Evolutionary conservation across 2,329 filamentous ascomycete genomes (phyloP), one percentile per base, ranked within the genome.

Genomic region (Coccinonectria pachysandricola): DNA sequence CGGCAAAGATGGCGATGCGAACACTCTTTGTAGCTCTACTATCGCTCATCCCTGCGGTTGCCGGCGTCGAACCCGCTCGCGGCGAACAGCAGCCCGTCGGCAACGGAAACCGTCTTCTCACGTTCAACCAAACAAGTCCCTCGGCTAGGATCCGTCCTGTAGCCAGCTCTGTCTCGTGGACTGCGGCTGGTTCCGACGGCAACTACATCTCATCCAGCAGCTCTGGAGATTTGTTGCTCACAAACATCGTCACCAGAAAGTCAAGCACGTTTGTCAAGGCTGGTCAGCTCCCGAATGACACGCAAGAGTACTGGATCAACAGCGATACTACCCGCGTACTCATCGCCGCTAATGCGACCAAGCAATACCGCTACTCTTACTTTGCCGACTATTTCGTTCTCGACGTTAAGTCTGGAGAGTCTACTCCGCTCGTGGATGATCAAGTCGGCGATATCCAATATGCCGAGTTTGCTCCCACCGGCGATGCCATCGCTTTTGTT

Each of bases 291-390:
- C 74, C 74, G 0, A 50, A 57, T 2, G 63, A 65, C 26, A 58
- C 68, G 32, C 56, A 57, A 34, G 67, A 72, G 21, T 79, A 73
- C 48, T 74, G 62, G 55, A 74, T 81, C 37, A 72, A 69, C 20
- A 54, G 69, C 3, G 72, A 78, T 42, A 59, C 68, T 6, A 64
- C 62, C 12, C 64, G 65, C 27, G 63, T 81, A 1, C 53, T 81
- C 11, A 72, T 75, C 54, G 62, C 75, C 2, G 64, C 71, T 28
- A 80, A 81, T 42, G 65, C 71, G 47, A 80, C 71, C 9, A 77
- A 79, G 50, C 68, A 77, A 46, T 80, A 81, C 43, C 70, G 77
- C 2, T 57, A 79, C 52, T 77, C 75, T 5, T 80, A 75, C 51
- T 75, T 74, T 45, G 68, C 76, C 17, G 65, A 80, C 46, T 82